phyloP scores from a whole-genome alignment of 352 stramenopile genomes.

The Phytophthora melonis region DNA sequence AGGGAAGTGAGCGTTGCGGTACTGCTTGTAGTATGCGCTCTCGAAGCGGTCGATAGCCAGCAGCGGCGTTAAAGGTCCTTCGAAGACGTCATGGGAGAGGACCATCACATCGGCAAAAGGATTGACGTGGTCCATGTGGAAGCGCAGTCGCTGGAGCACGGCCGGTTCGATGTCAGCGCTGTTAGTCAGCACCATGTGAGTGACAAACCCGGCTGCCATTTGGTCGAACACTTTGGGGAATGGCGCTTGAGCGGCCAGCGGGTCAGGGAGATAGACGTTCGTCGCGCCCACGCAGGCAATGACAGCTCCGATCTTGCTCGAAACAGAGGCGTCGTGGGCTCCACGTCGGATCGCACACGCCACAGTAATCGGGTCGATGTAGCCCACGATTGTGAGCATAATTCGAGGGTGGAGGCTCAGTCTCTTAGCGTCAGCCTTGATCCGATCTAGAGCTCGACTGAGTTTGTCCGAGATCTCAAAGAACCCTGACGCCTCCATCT shows the following conservation, averaged over 20 bases:
- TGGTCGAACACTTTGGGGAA: conserved; percentile 81
- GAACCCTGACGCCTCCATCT: conserved; percentile 40
- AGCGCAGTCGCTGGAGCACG: conserved; percentile 62
- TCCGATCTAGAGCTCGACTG: conserved; percentile 19
- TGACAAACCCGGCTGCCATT: conserved; percentile 67
- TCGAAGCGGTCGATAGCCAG: conserved; percentile 70
- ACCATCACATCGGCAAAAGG: conserved; percentile 79
- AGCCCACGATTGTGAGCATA: conserved; percentile 64
- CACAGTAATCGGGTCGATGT: conserved; percentile 65
- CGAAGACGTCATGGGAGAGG: conserved; percentile 70
- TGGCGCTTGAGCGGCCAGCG: conserved; percentile 39
- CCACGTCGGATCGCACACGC: conserved; percentile 48
- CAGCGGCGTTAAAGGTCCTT: conserved; percentile 61
- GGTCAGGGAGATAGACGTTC: conserved; percentile 66
- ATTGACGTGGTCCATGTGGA: conserved; percentile 72
- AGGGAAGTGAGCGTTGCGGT: conserved; percentile 57
- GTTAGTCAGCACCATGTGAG: conserved; percentile 71
- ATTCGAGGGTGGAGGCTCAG: conserved; percentile 48
- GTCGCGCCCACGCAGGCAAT: conserved; percentile 63
- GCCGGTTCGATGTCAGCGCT: conserved; percentile 49
- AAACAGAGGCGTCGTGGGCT: conserved; percentile 17
- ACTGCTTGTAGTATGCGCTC: conserved; percentile 61
- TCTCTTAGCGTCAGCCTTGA: conserved; percentile 27
- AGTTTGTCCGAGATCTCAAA: conserved; percentile 38
- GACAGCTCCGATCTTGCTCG: conserved; percentile 56